Base-by-base conservation (phyloP, 2,329 filamentous ascomycete genomes). In the Fusarium avenaceum region DNA sequence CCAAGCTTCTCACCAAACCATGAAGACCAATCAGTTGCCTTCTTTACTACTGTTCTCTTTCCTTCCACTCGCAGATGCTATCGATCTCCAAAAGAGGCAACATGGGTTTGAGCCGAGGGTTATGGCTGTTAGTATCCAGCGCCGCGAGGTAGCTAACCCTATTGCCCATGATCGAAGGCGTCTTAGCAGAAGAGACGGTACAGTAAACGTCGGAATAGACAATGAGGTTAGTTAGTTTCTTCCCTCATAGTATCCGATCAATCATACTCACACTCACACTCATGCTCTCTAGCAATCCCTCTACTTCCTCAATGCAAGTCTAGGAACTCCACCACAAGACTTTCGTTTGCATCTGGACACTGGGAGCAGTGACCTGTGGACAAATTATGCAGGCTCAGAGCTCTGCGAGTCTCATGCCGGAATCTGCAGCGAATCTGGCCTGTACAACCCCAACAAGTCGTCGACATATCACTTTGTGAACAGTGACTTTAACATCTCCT, bases 401-500 rank as follows among this genome's bases (percentile, higher is more conserved):
- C 78, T 92, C 17, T 96, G 93, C 75, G 73, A 75, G 9, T 73
- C 77, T 6, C 72, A 75, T 2, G 76, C 77, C 2, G 75, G 83
- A 15, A 84, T 85, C 2, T 96, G 93, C 74, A 73, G 78, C 7
- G 80, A 79, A 19, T 85, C 87, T 1, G 92, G 92, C 15, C 88
- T 88, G 2, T 97, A 94, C 78, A 77, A 80, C 43, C 85, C 91
- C 40, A 90, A 92, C 75, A 79, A 83, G 1, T 97, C 93, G 0
- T 93, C 91, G 3, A 92, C 93, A 3, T 95, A 94, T 78, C 74
- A 84, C 33, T 93, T 90, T 75, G 79, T 97, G 55, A 89, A 89
- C 66, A 89, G 87, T 74, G 84, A 89, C 63, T 97, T 97, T 82
- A 94, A 95, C 80, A 97, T 97, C 67, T 89, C 89, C 2, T 97